Evolutionary conservation across 352 stramenopile species (phyloP).

Genomic region (Peronospora destructor): DNA sequence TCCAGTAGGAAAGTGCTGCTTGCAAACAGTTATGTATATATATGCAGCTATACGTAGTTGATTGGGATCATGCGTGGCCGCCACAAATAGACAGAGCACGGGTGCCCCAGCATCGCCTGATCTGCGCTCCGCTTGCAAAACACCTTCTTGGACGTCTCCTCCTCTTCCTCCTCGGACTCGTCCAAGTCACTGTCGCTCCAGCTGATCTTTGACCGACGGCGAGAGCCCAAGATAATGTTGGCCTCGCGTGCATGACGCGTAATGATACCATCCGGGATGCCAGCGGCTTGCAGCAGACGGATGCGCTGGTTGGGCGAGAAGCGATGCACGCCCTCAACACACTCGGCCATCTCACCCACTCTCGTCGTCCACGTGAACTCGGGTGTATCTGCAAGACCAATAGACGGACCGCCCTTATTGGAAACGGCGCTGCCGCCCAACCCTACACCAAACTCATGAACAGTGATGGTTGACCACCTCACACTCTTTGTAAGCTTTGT

Average conservation of each 20-base stretch:
- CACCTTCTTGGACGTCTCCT: slow-evolving; percentile 9
- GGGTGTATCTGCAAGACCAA: slow-evolving; percentile 42
- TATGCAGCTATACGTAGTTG: slow-evolving; percentile 41
- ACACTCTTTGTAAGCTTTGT: slow-evolving; percentile 25
- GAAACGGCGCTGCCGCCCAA: slow-evolving; percentile 52
- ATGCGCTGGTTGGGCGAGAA: slow-evolving; percentile 57
- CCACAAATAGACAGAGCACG: slow-evolving; percentile 41
- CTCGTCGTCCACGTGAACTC: slow-evolving; percentile 68
- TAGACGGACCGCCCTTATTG: slow-evolving; percentile 49
- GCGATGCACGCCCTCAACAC: slow-evolving; percentile 54
- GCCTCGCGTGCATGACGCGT: slow-evolving; percentile 52
- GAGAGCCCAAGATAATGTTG: slow-evolving; percentile 60
- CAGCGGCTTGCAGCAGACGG: slow-evolving; percentile 43
- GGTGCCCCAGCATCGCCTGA: slow-evolving; percentile 36
- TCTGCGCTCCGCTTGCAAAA: slow-evolving; percentile 40
- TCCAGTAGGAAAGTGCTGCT: slow-evolving; percentile 3
- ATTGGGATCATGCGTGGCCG: slow-evolving; percentile 59
- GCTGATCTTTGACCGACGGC: slow-evolving; percentile 29
- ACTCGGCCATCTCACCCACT: slow-evolving; percentile 59
- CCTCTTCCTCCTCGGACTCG: slow-evolving; percentile 8
- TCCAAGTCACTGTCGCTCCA: slow-evolving; percentile 17
- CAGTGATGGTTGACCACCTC: slow-evolving; percentile 37
- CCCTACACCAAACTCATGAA: slow-evolving; percentile 57
- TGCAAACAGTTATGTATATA: background rate
- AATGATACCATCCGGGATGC: slow-evolving; percentile 61